Conservation (phyloP, 345 rosid species). For the Brassica nigra region DNA sequence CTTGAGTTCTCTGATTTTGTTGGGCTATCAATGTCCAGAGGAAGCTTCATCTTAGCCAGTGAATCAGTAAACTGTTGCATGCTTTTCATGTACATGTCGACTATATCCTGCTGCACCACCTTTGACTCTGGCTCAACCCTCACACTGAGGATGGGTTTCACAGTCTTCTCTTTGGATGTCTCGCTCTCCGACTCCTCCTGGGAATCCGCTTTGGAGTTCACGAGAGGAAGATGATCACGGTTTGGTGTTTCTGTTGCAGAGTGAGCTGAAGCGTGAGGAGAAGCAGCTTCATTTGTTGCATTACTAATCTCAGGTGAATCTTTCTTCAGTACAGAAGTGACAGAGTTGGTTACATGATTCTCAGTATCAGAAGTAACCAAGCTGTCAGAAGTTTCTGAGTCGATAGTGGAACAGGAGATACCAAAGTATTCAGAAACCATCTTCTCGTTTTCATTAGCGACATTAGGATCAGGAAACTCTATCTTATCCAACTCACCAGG, state of each 20-base stretch:
- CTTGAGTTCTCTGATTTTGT: constrained; percentile 80
- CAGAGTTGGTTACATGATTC: constrained; percentile 52
- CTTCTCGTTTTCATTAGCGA: constrained; percentile 85
- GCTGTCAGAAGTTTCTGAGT: constrained; percentile 70
- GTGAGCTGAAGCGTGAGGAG: constrained; percentile 67
- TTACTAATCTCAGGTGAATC: constrained; percentile 85
- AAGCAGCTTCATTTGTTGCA: constrained; percentile 73
- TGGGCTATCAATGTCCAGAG: constrained; percentile 76
- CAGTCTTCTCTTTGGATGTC: constrained; percentile 41
- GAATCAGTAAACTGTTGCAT: constrained; percentile 99
- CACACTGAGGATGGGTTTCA: constrained; percentile 57
- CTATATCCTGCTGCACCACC: constrained; percentile 90
- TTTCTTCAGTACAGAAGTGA: constrained; percentile 52
- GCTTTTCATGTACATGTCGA: constrained; percentile 98
- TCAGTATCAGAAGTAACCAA: constrained; percentile 61
- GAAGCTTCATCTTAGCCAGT: constrained; percentile 98
- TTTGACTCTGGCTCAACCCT: constrained; percentile 74
- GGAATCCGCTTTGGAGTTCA: constrained; percentile 45
- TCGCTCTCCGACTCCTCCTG: constrained; percentile 50
- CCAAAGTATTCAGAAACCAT: constrained; percentile 95
- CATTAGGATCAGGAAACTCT: constrained; percentile 96
- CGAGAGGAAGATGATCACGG: constrained; percentile 51
- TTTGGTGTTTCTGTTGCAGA: constrained; percentile 51
- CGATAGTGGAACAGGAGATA: constrained; percentile 57
- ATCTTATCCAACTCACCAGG: constrained; percentile 68